Conservation (phyloP, 2,329 filamentous ascomycete species). For the Trichoderma sp. region DNA sequence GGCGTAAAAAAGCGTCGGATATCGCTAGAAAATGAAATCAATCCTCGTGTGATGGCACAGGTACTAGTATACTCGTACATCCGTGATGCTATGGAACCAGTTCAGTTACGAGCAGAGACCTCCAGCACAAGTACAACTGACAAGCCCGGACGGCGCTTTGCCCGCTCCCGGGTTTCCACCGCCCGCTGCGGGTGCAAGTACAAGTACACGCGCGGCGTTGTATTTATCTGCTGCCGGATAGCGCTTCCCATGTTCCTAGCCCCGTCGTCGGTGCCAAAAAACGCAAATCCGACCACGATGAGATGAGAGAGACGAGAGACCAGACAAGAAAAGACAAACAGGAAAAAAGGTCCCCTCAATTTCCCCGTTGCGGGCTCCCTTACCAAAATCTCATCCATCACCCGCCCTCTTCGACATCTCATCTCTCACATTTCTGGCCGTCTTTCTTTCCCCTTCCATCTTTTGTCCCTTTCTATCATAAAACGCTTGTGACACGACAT, state of each 20-base stretch:
- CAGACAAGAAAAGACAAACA: background rate
- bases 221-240: background rate
- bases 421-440: slow-evolving; percentile 18
- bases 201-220: background rate
- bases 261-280: background rate
- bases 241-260: background rate
- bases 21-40: background rate
- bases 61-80: too few relatives aligned
- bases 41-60: background rate
- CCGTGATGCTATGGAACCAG: too few relatives aligned
- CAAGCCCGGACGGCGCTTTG: background rate
- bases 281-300: background rate
- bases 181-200: background rate
- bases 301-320: background rate
- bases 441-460: background rate
- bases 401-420: background rate
- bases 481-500: background rate
- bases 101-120: background rate
- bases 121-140: background rate
- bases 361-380: background rate
- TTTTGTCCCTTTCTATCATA: background rate
- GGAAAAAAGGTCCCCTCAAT: background rate
- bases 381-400: slow-evolving; percentile 17
- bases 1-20: slow-evolving; percentile 1
- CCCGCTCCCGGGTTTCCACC: background rate